These are phyloP conservation scores for Fusarium pilosicola DNA, from an alignment of 2,329 filamentous ascomycete genomes.

Conservation along the genomic window DNA sequence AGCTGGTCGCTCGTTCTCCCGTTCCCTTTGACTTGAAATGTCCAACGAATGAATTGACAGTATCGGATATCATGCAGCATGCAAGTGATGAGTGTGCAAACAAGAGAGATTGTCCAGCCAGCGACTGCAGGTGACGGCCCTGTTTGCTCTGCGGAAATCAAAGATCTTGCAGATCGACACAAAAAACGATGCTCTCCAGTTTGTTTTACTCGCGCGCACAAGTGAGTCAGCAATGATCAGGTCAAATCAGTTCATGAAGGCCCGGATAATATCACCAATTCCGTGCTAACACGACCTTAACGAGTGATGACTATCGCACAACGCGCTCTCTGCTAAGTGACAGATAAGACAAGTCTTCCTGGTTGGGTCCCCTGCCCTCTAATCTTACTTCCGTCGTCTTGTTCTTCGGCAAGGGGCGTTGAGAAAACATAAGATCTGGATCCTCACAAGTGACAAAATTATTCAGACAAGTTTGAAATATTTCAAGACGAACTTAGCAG, in stretches of 20 bases:
- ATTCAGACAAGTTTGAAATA: not conserved
- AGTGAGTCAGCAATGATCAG: not conserved
- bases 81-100: constrained; percentile 15
- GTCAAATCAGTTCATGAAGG: not conserved
- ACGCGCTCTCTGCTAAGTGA: constrained; percentile 6
- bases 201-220: not conserved
- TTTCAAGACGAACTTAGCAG: not conserved
- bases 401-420: not conserved
- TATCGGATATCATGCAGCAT: constrained; percentile 16
- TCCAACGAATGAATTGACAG: not conserved
- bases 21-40: not conserved
- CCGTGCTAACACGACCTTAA: constrained; percentile 10
- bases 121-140: constrained; percentile 2
- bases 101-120: constrained; percentile 15
- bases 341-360: constrained; percentile 1
- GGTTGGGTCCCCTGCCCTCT: constrained; percentile 3
- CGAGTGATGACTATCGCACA: not conserved
- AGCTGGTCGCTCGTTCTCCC: not conserved
- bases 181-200: constrained; percentile 5
- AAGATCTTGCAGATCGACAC: not conserved
- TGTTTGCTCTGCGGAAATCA: constrained; percentile 1
- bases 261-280: not conserved
- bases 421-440: not conserved
- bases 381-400: constrained; percentile 25
- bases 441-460: not conserved